Conservation (phyloP, 2,329 filamentous ascomycete genomes). For the Exophiala calicioides region DNA sequence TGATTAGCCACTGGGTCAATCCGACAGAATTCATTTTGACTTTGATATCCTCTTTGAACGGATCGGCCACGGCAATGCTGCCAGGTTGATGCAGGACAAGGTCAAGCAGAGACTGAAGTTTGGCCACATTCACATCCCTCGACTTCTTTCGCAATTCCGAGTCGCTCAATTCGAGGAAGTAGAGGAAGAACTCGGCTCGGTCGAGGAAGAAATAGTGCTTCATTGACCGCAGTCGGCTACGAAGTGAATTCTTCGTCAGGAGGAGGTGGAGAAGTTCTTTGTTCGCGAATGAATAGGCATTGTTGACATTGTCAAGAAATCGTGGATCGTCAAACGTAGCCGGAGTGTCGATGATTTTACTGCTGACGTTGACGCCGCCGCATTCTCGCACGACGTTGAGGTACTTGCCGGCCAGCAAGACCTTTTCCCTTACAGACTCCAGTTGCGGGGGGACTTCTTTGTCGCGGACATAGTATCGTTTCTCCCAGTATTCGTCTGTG, state of each 20-base stretch:
- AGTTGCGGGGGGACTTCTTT: conserved; percentile 90
- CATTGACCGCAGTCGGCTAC: conserved; percentile 80
- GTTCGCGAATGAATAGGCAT: conserved; percentile 92
- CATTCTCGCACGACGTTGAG: conserved; percentile 97
- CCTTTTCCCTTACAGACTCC: conserved; percentile 87
- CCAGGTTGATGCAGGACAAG: conserved; percentile 94
- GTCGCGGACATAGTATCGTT: conserved; percentile 91
- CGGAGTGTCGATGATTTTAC: conserved; percentile 79
- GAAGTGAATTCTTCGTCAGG: conserved; percentile 87
- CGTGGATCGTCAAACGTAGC: conserved; percentile 86
- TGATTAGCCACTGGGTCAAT: conserved; percentile 89
- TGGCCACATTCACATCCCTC: conserved; percentile 84
- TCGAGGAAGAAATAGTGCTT: conserved; percentile 99
- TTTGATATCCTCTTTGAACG: conserved; percentile 98
- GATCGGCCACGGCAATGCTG: conserved; percentile 88
- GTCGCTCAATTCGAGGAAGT: conserved; percentile 88
- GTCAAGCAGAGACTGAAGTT: conserved; percentile 93
- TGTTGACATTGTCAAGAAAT: conserved; percentile 94
- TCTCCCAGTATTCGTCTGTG: conserved; percentile 99
- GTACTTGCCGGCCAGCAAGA: conserved; percentile 93
- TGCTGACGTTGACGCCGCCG: conserved; percentile 90
- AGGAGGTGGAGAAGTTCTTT: conserved; percentile 87
- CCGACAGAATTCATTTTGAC: conserved; percentile 95
- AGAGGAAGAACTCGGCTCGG: conserved; percentile 95
- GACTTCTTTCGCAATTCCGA: conserved; percentile 90